phyloP scores from a whole-genome alignment of 805 yeast species.

The Candida nanaspora region DNA sequence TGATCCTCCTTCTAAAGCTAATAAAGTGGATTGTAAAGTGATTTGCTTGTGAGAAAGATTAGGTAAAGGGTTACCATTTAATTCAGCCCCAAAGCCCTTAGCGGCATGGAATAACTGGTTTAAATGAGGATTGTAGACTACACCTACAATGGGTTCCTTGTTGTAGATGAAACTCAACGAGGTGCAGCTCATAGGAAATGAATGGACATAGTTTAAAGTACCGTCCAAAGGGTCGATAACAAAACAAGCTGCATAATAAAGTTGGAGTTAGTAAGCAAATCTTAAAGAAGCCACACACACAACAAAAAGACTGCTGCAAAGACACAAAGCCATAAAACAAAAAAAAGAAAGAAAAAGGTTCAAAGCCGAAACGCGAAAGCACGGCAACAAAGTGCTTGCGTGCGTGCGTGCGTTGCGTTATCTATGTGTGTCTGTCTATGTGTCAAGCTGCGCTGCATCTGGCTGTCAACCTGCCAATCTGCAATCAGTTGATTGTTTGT shows the following conservation, averaged over 20 bases:
- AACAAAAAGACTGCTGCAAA: too few species aligned
- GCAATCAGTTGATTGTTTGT: too few species aligned
- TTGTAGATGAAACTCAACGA: constrained; percentile 49
- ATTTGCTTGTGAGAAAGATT: constrained; percentile 27
- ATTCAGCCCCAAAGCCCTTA: constrained; percentile 46
- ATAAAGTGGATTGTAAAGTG: constrained; percentile 41
- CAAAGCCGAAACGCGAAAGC: too few species aligned
- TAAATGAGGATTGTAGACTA: constrained; percentile 55
- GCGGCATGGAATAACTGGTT: constrained; percentile 47
- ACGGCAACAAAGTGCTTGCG: too few species aligned
- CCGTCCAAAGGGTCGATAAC: constrained; percentile 64
- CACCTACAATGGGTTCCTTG: constrained; percentile 51
- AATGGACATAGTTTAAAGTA: constrained; percentile 58
- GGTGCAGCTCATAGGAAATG: constrained; percentile 54
- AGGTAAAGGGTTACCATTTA: constrained; percentile 36
- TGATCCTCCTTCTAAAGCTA: constrained; percentile 57
- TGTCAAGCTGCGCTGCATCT: too few species aligned
- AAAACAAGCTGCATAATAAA: constrained; percentile 34
- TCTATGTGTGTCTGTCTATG: too few species aligned
- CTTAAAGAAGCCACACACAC: too few species aligned
- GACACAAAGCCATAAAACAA: too few species aligned
- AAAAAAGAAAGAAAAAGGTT: too few species aligned
- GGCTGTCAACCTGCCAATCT: too few species aligned
- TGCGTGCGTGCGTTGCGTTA: too few species aligned
- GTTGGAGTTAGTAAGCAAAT: too few species aligned